A percentile compares a stretch with the other conserved stretches of the same genome.
Evolutionary conservation across 176 grass and related monocot species (phyloP).

Genomic region (Tillandsia leiboldiana): DNA sequence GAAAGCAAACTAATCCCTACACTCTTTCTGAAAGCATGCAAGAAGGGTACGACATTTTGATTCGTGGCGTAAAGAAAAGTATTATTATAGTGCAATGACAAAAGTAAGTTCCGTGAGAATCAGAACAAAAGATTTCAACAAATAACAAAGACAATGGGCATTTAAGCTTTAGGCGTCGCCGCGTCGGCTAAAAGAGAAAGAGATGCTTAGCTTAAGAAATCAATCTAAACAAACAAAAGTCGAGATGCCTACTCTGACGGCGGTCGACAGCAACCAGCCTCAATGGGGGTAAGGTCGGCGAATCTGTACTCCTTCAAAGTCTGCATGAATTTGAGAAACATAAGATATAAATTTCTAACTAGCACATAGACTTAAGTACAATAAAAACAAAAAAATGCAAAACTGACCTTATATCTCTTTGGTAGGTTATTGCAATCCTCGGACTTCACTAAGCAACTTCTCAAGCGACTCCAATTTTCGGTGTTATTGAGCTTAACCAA

Average conservation of each 20-base stretch:
- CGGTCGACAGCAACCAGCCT: constrained; percentile 81
- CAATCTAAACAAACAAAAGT: constrained; percentile 11
- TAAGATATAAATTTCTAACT: neutral
- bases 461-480: constrained; percentile 67
- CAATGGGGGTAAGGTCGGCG: constrained; percentile 83
- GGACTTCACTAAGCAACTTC: constrained; percentile 86
- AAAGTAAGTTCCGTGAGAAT: too few relatives aligned
- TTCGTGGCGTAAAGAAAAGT: too few relatives aligned
- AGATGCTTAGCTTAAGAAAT: neutral
- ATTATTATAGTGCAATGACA: too few relatives aligned
- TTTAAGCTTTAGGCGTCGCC: too few relatives aligned
- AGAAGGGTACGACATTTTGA: too few relatives aligned
- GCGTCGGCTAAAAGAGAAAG: too few relatives aligned
- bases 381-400: neutral
- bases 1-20: too few relatives aligned
- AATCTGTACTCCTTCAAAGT: constrained; percentile 63
- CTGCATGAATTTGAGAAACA: constrained; percentile 32
- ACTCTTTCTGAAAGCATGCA: too few relatives aligned
- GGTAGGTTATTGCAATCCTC: constrained; percentile 78
- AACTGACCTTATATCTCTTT: constrained; percentile 80
- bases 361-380: constrained; percentile 4
- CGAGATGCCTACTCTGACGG: constrained; percentile 62
- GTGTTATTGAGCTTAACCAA: constrained; percentile 61
- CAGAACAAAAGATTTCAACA: too few relatives aligned
- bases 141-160: too few relatives aligned